These are phyloP conservation scores for Eutrema heterophyllum DNA, from an alignment of 345 rosid genomes.

Conservation along the genomic window DNA sequence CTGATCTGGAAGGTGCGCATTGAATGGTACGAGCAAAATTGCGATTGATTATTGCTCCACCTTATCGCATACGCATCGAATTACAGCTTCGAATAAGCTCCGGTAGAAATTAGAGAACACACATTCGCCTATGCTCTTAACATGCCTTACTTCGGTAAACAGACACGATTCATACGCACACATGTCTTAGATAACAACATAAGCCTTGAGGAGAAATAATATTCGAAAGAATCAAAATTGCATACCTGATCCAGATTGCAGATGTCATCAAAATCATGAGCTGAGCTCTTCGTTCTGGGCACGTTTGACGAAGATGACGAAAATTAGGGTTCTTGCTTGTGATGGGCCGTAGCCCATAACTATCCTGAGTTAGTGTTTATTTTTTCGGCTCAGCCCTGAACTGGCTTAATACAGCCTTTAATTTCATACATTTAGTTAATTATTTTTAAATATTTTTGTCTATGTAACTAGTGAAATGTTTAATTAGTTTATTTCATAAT, in stretches of 20 bases:
- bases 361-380: neutral
- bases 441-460: too few relatives aligned
- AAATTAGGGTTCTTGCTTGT: slow-evolving; percentile 22
- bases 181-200: neutral
- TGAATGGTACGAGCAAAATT: neutral
- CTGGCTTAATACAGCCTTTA: neutral
- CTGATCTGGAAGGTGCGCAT: slow-evolving; percentile 2
- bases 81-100: neutral
- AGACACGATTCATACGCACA: neutral
- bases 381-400: neutral
- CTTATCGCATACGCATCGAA: neutral
- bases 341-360: slow-evolving; percentile 13
- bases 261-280: neutral
- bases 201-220: neutral
- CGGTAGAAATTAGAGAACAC: neutral
- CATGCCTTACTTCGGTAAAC: neutral
- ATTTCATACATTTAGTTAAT: neutral
- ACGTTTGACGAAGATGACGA: slow-evolving; percentile 4
- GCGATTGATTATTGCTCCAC: neutral
- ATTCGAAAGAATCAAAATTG: neutral
- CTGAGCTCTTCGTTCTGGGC: slow-evolving; percentile 1
- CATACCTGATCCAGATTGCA: slow-evolving; percentile 13
- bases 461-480: too few relatives aligned
- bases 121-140: neutral
- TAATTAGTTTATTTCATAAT: too few relatives aligned